Evolutionary conservation across 1,139 yeast species (phyloP), one percentile per base, ranked within the genome.

Genomic region (Blastobotrys serpentis): DNA sequence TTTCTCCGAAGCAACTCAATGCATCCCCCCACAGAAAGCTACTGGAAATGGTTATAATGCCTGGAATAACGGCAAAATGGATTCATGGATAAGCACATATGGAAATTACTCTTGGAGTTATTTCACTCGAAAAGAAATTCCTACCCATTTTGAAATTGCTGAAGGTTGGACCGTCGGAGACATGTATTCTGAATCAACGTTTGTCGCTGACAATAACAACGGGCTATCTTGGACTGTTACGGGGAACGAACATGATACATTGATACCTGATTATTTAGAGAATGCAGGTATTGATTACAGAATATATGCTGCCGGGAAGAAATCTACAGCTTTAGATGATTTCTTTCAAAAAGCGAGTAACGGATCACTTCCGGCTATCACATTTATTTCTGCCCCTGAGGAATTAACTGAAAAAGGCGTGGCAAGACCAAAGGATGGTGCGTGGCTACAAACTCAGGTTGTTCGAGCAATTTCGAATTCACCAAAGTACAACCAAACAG

Each of bases 401-500:
- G 62, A 57, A 36, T 55, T 60, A 11, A 53, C 60, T 18, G 64
- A 60, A 49, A 63, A 60, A 43, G 54, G 62, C 33, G 60, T 63
- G 10, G 29, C 52, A 44, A 38, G 46, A 32, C 64, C 64, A 18
- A 48, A 32, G 10, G 60, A 56, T 38, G 64, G 64, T 11, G 61
- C 59, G 13, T 60, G 62, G 61, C 51, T 60, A n/a, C 55, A 53
- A 42, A 46, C 56, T 51, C 44, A 55, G 48, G 54, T 57, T 10
- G 53, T 60, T 38, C 52, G 56, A n/a, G 58, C 63, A 3, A 53
- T 60, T 3, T 43, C 46, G n/a, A 48, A 51, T 22, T 54, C 60
- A 4, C 63, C 60, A 22, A 23, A 46, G 18, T 58, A 58, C 46
- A 53, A 56, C 37, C 51, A 55, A 23, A 59, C 63, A 16, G 62